Conservation (phyloP, 2,329 filamentous ascomycete genomes). For the Aspergillus melleus region DNA sequence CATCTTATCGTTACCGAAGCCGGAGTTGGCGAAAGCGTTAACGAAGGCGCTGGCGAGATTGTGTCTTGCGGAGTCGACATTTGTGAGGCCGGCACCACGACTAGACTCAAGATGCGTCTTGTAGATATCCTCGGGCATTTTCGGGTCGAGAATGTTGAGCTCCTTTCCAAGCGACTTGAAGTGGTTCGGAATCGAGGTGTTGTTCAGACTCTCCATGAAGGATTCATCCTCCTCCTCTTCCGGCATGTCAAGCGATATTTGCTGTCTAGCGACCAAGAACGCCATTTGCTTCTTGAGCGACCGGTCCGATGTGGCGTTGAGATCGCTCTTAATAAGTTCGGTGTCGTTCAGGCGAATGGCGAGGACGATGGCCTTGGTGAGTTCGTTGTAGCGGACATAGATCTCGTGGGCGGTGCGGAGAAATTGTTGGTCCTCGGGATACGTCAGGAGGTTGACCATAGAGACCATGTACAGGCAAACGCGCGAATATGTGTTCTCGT, state of each 20-base stretch:
- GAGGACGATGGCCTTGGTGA: constrained; percentile 88
- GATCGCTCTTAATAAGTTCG: constrained; percentile 77
- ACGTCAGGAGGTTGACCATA: constrained; percentile 97
- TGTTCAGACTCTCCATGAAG: constrained; percentile 80
- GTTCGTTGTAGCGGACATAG: constrained; percentile 89
- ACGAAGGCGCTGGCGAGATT: constrained; percentile 96
- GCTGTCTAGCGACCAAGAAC: constrained; percentile 87
- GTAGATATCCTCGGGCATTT: constrained; percentile 97
- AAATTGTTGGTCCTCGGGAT: constrained; percentile 95
- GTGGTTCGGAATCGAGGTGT: constrained; percentile 82
- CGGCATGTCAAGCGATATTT: constrained; percentile 74
- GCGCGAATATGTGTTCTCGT: constrained; percentile 88
- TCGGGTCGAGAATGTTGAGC: constrained; percentile 93
- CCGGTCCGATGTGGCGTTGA: constrained; percentile 76
- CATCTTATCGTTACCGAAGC: constrained; percentile 94
- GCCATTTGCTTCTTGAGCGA: constrained; percentile 89
- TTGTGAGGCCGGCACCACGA: constrained; percentile 87
- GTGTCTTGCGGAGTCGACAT: constrained; percentile 91
- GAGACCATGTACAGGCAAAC: constrained; percentile 98
- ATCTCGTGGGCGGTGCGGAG: constrained; percentile 89
- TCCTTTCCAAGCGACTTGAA: constrained; percentile 95
- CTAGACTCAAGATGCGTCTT: constrained; percentile 98
- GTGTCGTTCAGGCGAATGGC: constrained; percentile 91
- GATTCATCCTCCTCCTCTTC: constrained; percentile 70
- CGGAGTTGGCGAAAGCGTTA: constrained; percentile 95